Percentiles rank a stretch among this genome's conserved stretches.
These are phyloP conservation scores for Leucaena leucocephala DNA, from an alignment of 306 rosid species.

Conservation along the genomic window DNA sequence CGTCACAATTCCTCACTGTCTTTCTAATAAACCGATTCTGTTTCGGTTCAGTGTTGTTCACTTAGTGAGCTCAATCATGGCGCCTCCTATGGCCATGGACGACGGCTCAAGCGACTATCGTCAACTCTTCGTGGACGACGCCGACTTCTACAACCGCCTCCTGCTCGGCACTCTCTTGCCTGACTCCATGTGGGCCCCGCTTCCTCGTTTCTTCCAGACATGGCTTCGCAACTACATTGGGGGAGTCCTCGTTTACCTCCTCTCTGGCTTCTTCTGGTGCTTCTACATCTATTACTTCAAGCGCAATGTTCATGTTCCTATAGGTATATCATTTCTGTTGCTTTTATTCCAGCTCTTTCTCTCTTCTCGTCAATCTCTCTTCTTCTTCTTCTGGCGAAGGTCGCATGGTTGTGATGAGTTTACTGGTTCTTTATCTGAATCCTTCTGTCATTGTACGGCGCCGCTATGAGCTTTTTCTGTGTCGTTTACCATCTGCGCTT, in stretches of 20 bases:
- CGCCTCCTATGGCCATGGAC: constrained; percentile 43
- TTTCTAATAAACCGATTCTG: neutral
- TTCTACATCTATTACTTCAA: constrained; percentile 71
- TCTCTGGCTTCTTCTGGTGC: constrained; percentile 79
- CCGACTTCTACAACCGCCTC: constrained; percentile 67
- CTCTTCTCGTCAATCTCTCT: neutral
- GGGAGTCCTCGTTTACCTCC: constrained; percentile 61
- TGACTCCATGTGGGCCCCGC: constrained; percentile 46
- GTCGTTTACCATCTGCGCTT: neutral
- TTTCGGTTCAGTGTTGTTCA: neutral
- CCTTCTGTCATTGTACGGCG: neutral
- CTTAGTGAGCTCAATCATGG: neutral
- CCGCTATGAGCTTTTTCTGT: neutral
- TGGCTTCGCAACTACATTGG: constrained; percentile 95
- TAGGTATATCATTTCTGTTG: constrained; percentile 45
- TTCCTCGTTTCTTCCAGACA: constrained; percentile 72
- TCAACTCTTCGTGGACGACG: constrained; percentile 61
- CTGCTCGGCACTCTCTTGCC: constrained; percentile 62
- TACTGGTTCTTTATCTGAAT: constrained; percentile 22
- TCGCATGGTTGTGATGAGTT: neutral
- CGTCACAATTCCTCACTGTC: too few relatives aligned
- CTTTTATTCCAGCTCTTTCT: neutral
- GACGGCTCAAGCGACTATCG: constrained; percentile 33
- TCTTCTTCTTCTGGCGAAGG: neutral
- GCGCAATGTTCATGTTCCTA: constrained; percentile 69